Evolutionary conservation across 2,329 filamentous ascomycete genomes (phyloP), one percentile per base, ranked within the genome.

Genomic region (Trichoderma endophyticum): DNA sequence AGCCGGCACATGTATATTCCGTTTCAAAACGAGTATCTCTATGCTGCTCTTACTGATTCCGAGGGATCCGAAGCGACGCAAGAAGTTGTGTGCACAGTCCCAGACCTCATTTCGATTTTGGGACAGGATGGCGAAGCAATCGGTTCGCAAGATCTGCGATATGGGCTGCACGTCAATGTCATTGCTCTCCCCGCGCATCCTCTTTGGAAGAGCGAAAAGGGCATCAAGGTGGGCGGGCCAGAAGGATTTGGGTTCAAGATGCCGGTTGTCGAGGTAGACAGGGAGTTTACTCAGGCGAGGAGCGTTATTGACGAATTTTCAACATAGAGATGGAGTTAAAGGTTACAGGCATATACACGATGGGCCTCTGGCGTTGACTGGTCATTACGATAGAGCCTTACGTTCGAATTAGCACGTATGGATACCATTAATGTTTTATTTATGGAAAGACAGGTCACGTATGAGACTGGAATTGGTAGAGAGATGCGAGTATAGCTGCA

Each of bases 181-280:
- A 84, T 88, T 72, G 86, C 81, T 0, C 78, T 88, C 36, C 80
- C 85, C 3, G 83, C 84, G 1, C 84, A 86, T 71, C 84, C 85
- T 0, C 74, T 86, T 12, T 88, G 86, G 86, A 86, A 79, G 75
- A 82, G 79, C 1, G 78, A 79, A 3, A 75, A 76, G 65, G 82
- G 78, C 0, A 77, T 82, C 69, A 77, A 78, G 26, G 75, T 81
- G 1, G 81, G 81, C 1, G 81, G 81, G 0, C 80, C 81, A 0
- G 76, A 78, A n/a, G 79, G 78, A 0, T 82, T 82, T 64, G 79
- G 79, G 3, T 39, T 80, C 12, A 76, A 79, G 54, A 80, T 80
- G 71, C 74, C 74, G 0, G 76, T 76, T 24, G 76, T 77, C 0
- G 78, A 77, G 1, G 76, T 78, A n/a, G 76, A 77, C 51, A 75